Percentiles rank a stretch among this genome's conserved stretches.
Conservation (phyloP, 2,329 filamentous ascomycete species). For the Cercospora sp. region DNA sequence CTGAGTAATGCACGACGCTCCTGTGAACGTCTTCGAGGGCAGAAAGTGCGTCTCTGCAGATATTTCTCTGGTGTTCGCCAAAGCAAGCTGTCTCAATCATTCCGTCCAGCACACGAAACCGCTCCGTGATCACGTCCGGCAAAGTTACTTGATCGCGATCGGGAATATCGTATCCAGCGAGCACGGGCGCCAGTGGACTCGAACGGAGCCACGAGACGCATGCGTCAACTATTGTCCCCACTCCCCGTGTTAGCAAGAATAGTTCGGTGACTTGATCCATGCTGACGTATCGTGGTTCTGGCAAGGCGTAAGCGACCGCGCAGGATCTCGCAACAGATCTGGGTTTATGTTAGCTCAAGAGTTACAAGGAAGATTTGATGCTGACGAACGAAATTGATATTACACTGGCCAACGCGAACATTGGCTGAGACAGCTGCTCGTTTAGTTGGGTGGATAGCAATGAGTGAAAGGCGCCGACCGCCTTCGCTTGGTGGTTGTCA, state of each 20-base stretch:
- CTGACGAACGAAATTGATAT: conserved; percentile 17
- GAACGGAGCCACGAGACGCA: conserved; percentile 18
- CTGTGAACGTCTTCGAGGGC: conserved; percentile 11
- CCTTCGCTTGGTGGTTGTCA: conserved; percentile 20
- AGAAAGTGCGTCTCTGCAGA: conserved; percentile 11
- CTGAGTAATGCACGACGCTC: conserved; percentile 12
- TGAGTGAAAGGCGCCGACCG: conserved; percentile 14
- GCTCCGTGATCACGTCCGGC: conserved; percentile 5
- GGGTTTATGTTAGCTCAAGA: neutral
- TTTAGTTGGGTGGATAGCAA: conserved; percentile 9
- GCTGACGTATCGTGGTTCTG: conserved; percentile 19
- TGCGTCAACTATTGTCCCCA: conserved; percentile 22
- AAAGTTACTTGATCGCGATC: conserved; percentile 11
- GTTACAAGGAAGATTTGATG: neutral
- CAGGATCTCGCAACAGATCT: conserved; percentile 23
- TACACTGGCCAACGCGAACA: conserved; percentile 18
- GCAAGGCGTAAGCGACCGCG: conserved; percentile 20
- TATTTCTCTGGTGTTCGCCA: neutral
- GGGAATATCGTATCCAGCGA: conserved; percentile 14
- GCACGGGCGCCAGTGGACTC: conserved; percentile 20
- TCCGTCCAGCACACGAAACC: conserved; percentile 11
- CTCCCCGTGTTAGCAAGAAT: conserved; percentile 28
- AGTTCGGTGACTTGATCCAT: conserved; percentile 30
- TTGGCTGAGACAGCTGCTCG: conserved; percentile 14
- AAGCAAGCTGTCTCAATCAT: conserved; percentile 11